Conservation (phyloP, 768 basidiomycete genomes). For the Artomyces pyxidatus region DNA sequence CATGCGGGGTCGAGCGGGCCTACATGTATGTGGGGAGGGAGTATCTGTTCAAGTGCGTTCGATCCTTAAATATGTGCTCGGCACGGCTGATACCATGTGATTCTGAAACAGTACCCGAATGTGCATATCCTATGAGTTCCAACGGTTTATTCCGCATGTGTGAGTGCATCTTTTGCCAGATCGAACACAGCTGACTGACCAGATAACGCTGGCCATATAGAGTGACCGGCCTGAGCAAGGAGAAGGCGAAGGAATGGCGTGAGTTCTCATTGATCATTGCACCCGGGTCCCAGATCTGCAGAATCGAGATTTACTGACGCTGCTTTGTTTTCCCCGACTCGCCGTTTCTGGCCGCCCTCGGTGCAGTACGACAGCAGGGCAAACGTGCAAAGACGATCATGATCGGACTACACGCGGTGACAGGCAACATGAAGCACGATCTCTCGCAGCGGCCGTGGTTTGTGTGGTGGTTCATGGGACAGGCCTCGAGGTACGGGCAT, state of each 20-base stretch:
- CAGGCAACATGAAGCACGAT: conserved; percentile 36
- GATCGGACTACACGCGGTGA: conserved; percentile 47
- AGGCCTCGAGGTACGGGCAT: conserved; percentile 40
- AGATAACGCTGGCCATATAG: conserved; percentile 3
- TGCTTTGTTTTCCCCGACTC: no score
- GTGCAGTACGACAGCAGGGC: conserved; percentile 16
- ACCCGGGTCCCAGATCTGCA: conserved; percentile 8
- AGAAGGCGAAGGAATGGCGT: conserved; percentile 64
- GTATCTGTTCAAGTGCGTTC: conserved; percentile 66
- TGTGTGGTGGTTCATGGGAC: conserved; percentile 68
- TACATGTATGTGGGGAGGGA: conserved; percentile 67
- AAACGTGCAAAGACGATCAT: conserved; percentile 45
- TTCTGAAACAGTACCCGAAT: conserved; percentile 46
- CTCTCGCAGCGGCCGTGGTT: conserved; percentile 54
- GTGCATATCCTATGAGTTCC: conserved; percentile 65
- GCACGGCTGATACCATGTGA: conserved; percentile 7
- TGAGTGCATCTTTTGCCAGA: conserved; percentile 35
- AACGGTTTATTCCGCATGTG: conserved; percentile 51
- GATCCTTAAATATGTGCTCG: conserved; percentile 1
- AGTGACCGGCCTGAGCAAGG: conserved; percentile 25
- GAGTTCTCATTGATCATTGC: conserved; percentile 23
- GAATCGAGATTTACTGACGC: not conserved
- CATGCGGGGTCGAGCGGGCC: conserved; percentile 57
- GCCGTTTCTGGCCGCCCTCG: not conserved
- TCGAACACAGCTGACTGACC: conserved; percentile 4